Base-by-base conservation (phyloP, 2,329 filamentous ascomycete species). In the Calonectria hawksworthii region DNA sequence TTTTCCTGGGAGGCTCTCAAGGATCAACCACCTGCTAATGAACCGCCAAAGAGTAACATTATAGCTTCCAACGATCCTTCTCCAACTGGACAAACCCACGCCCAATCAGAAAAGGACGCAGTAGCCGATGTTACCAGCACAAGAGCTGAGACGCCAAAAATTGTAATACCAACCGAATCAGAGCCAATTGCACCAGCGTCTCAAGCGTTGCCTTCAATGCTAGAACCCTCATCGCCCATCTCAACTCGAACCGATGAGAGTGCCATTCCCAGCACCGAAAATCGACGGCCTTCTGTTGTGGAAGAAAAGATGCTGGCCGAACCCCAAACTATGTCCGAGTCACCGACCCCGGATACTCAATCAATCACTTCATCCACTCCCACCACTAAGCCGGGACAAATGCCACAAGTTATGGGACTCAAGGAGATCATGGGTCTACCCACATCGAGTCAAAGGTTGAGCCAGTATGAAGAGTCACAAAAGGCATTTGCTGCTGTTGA, bases 351-450 rank as follows among this genome's bases (percentile, higher is more conserved):
- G 16, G 84, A 86, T n/a, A 41, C 86, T 32, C 86, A 88, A 54
- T 84, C 84, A n/a, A 81, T 82, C 50, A 77, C 76, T 50, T 75
- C 80, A 41, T 71, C 72, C 44, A 73, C 76, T 50, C 69, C 76
- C 34, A 67, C 75, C 9, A 67, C 76, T n/a, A 72, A 77, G 30
- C 59, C 72, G 1, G 70, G 74, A 21, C 75, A 74, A 23, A 72
- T 74, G 56, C 76, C 81, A 14, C 80, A 81, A 61, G 86, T 91
- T 47, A 88, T 90, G 76, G 87, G 90, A 1, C 96, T 98, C 85
- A 91, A 93, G 66, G 94, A 98, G 73, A 98, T 98, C 75, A 89
- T 95, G 80, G 92, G 91, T 11, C 88, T 97, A 65, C 88, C 90
- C 21, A 91, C 90, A 2, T 84, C 92, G 0, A 84, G 89, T 18